phyloP scores from a whole-genome alignment of 2,329 filamentous ascomycete species.

The Fusarium nisikadoi region DNA sequence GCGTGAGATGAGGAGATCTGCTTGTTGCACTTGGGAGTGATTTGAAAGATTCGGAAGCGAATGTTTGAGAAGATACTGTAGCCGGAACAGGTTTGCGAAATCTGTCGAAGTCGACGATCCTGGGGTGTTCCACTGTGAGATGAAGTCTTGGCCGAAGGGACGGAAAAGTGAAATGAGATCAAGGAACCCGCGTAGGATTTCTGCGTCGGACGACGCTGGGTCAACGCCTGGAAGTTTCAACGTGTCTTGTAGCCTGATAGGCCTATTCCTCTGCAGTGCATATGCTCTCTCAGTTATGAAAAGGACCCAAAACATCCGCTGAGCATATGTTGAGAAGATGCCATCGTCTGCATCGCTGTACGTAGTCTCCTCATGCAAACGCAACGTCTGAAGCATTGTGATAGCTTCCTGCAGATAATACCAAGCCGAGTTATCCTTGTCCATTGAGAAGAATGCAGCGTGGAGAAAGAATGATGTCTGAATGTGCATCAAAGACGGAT shows the following conservation, averaged over 20 bases:
- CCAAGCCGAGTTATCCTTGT: slow-evolving; percentile 50
- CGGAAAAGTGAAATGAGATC: slow-evolving; percentile 46
- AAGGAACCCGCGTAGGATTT: slow-evolving; percentile 46
- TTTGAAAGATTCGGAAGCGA: slow-evolving; percentile 13
- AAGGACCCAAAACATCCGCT: slow-evolving; percentile 46
- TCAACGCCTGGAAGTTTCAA: slow-evolving; percentile 39
- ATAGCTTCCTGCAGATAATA: slow-evolving; percentile 47
- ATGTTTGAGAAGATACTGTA: slow-evolving; percentile 26
- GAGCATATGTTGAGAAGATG: too few species aligned
- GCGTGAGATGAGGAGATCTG: slow-evolving; percentile 41
- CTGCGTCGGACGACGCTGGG: slow-evolving; percentile 26
- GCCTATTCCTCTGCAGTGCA: slow-evolving; percentile 46
- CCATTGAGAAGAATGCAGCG: slow-evolving; percentile 44
- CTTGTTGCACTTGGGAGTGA: slow-evolving; percentile 35
- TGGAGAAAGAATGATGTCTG: slow-evolving; percentile 51
- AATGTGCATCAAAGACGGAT: slow-evolving; percentile 42
- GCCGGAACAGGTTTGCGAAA: neutral
- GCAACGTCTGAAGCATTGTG: slow-evolving; percentile 43
- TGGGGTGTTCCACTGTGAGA: slow-evolving; percentile 44
- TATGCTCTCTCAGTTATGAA: slow-evolving; percentile 50
- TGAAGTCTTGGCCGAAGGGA: slow-evolving; percentile 44
- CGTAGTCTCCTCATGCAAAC: slow-evolving; percentile 45
- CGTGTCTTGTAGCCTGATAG: slow-evolving; percentile 40
- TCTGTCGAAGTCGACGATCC: neutral
- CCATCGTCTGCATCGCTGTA: too few species aligned